A percentile compares a stretch with the other conserved stretches of the same genome.
phyloP scores from a whole-genome alignment of 2,329 filamentous ascomycete genomes.

The Aspergillus alliaceus region DNA sequence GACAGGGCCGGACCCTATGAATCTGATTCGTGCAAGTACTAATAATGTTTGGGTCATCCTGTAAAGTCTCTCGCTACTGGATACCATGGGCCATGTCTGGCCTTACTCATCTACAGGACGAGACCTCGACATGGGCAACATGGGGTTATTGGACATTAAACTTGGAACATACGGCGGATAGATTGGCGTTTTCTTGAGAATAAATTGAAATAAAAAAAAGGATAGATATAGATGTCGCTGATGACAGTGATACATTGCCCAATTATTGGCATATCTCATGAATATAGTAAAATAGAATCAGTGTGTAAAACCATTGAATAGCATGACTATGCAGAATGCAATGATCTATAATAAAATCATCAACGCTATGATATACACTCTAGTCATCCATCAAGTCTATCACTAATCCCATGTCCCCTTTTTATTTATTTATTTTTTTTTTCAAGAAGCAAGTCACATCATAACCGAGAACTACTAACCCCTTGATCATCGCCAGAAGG shows the following conservation, averaged over 20 bases:
- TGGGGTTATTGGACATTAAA: background rate
- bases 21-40: constrained; percentile 6
- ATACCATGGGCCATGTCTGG: background rate
- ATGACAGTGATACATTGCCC: background rate
- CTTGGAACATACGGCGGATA: background rate
- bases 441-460: background rate
- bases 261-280: background rate
- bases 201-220: background rate
- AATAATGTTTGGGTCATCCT: background rate
- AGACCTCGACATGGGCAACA: background rate
- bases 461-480: background rate
- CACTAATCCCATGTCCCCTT: background rate
- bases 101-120: background rate
- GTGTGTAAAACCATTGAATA: background rate
- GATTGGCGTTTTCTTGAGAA: background rate
- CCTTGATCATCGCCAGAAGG: background rate
- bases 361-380: background rate
- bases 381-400: background rate
- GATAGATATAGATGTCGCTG: background rate
- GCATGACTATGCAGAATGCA: background rate
- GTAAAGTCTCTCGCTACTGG: background rate
- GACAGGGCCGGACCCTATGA: constrained; percentile 10
- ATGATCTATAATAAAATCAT: background rate
- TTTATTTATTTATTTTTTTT: background rate
- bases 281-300: background rate